Evolutionary conservation across 31 red algal species (phyloP).

Genomic region (Porphyra umbilicalis): DNA sequence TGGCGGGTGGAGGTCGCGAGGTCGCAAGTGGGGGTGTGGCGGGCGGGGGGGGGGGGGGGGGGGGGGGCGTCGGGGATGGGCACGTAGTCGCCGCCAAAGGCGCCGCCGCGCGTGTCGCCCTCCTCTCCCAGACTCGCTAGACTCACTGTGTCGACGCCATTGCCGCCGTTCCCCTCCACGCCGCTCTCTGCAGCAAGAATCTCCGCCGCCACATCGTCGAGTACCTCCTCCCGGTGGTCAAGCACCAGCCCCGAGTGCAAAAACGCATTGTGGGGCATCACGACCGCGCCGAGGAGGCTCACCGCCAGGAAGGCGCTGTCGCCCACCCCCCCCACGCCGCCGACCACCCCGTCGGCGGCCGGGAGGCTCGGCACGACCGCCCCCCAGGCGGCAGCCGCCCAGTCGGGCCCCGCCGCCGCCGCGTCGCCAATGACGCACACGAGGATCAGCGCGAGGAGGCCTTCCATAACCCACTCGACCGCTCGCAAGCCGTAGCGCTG

Average conservation of each 20-base stretch:
- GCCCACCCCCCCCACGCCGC: background rate
- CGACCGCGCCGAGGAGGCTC: constrained; percentile 75
- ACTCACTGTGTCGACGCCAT: background rate
- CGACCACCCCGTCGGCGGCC: constrained; percentile 17
- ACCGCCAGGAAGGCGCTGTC: constrained; percentile 53
- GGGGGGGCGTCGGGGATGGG: background rate
- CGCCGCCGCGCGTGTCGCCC: background rate
- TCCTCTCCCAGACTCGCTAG: too few species aligned
- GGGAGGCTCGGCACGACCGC: constrained; percentile 46
- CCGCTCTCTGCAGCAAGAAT: background rate
- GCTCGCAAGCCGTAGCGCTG: constrained; percentile 57
- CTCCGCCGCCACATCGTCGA: background rate
- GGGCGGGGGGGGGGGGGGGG: background rate
- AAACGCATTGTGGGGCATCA: constrained; percentile 97
- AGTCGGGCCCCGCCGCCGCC: constrained; percentile 29
- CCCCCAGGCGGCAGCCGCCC: constrained; percentile 23
- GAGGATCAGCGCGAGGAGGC: constrained; percentile 58
- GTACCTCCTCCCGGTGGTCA: constrained; percentile 10
- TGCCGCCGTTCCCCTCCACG: background rate
- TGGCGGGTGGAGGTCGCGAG: too few species aligned
- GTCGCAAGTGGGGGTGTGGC: background rate
- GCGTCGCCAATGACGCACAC: constrained; percentile 75
- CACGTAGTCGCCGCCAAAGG: background rate
- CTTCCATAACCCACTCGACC: constrained; percentile 73
- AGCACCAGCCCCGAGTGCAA: constrained; percentile 55